Conservation (phyloP, 2,329 filamentous ascomycete species). For the Huntiella abstrusa region DNA sequence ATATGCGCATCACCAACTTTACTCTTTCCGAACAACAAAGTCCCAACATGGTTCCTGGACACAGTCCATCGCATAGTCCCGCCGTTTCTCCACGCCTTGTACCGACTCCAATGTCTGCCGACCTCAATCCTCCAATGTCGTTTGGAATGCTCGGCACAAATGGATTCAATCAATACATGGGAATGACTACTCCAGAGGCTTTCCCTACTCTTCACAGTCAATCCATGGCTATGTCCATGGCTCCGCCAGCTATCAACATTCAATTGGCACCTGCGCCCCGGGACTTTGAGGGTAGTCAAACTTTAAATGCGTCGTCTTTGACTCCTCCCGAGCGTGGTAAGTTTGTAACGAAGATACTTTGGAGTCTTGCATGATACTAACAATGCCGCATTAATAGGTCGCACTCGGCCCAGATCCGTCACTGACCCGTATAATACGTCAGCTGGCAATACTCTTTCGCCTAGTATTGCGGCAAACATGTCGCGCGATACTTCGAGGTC, state of each 20-base stretch:
- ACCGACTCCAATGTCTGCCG: slow-evolving; percentile 24
- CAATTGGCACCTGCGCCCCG: slow-evolving; percentile 57
- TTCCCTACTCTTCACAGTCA: slow-evolving; percentile 30
- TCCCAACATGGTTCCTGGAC: slow-evolving; percentile 42
- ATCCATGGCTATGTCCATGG: slow-evolving; percentile 56
- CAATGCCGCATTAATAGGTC: slow-evolving; percentile 20
- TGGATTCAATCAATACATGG: slow-evolving; percentile 1
- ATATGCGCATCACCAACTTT: slow-evolving; percentile 50
- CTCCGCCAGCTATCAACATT: slow-evolving; percentile 86
- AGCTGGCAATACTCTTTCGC: slow-evolving; percentile 23
- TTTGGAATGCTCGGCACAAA: slow-evolving; percentile 5
- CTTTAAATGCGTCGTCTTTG: slow-evolving; percentile 48
- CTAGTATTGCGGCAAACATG: slow-evolving; percentile 28
- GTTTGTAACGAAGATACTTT: slow-evolving; percentile 12
- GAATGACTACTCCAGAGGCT: slow-evolving; percentile 21
- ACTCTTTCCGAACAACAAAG: slow-evolving; percentile 56
- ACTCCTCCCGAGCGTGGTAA: slow-evolving; percentile 60
- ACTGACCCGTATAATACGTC: slow-evolving; percentile 39
- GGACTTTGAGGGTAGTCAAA: slow-evolving; percentile 28
- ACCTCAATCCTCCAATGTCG: slow-evolving; percentile 4
- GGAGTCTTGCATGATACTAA: neutral
- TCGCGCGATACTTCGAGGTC: slow-evolving; percentile 32
- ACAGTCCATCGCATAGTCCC: slow-evolving; percentile 61
- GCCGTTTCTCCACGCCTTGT: slow-evolving; percentile 45
- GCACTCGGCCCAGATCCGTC: slow-evolving; percentile 34